phyloP scores from a whole-genome alignment of 495 filamentous ascomycete species.

The Penicillium angulare region DNA sequence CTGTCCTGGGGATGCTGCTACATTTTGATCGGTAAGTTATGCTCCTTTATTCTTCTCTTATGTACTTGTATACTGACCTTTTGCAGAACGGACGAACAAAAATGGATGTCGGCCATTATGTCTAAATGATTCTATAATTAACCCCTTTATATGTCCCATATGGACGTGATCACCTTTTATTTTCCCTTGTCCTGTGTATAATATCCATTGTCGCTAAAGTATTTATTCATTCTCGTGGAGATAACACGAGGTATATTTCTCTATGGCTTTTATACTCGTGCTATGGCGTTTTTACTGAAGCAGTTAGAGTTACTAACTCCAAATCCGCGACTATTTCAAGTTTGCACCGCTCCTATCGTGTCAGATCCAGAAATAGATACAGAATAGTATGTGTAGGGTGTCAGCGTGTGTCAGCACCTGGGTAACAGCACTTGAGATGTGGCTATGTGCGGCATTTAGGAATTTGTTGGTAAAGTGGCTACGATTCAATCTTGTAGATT shows the following conservation, averaged over 20 bases:
- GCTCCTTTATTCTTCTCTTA: background rate
- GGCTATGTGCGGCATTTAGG: too few species aligned
- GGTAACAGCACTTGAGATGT: too few species aligned
- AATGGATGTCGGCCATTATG: slow-evolving; percentile 79
- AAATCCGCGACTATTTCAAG: too few species aligned
- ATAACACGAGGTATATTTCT: background rate
- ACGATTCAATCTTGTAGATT: too few species aligned
- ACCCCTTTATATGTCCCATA: background rate
- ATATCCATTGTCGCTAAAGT: background rate
- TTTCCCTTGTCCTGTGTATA: background rate
- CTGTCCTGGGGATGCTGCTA: slow-evolving; percentile 85
- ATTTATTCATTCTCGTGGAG: background rate
- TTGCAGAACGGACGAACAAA: slow-evolving; percentile 76
- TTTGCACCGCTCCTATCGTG: too few species aligned
- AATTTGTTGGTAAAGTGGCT: too few species aligned
- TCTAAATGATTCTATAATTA: slow-evolving; percentile 36
- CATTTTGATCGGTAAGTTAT: slow-evolving; percentile 80
- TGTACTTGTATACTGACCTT: background rate
- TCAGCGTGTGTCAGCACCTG: too few species aligned
- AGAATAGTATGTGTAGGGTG: too few species aligned
- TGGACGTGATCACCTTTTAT: background rate
- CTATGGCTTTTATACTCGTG: too few species aligned
- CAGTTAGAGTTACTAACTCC: too few species aligned
- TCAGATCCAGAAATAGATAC: too few species aligned
- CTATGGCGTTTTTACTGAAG: too few species aligned